Evolutionary conservation across 495 filamentous ascomycete genomes (phyloP), one percentile per base, ranked within the genome.

Genomic region (Xylaria curta): DNA sequence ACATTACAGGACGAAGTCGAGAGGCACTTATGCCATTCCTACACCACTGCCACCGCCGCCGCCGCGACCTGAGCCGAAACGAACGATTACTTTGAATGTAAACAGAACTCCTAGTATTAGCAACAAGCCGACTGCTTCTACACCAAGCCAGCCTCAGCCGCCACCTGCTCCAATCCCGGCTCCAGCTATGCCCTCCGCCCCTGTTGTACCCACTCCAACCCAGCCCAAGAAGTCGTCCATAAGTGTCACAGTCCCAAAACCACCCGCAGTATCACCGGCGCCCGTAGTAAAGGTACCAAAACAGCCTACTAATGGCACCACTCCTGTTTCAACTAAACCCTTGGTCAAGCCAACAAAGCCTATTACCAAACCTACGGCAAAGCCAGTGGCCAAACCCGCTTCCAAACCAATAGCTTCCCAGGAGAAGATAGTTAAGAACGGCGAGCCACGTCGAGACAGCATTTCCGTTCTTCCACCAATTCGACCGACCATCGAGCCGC

Each of bases 1-100:
- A 15, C 63, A 74, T 28, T 81, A 71, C 58, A 80, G 82, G 49
- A 83, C 77, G 2, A 69, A 74, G 40, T 76, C 82, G 26, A 76
- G 75, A 19, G 72, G 74, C 40, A 72, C 70, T 68, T 72, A 75
- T n/a, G 33, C 72, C 24, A 54, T 60, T 28, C 42, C 53, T 42
- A 69, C 70, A 13, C 74, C 70, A 5, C 73, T 72, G 7, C 72
- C 73, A 19, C 72, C 74, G 4, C 60, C 58, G 1, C 68, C 72
- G 12, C 60, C 76, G 13, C 74, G 71, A 64, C 74, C 74, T 24
- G 80, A 80, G 46, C 64, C 76, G 38, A 83, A 76, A 68, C 78
- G 77, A 60, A 79, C 72, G 8, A 78, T 79, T 42, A 76, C 74
- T 17, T 64, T 79, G 31, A 78, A 78, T 62, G 13, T 79, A 4